Evolutionary conservation across 352 stramenopile species (phyloP), one percentile per base, ranked within the genome.

Genomic region (Globisporangium middletonii): DNA sequence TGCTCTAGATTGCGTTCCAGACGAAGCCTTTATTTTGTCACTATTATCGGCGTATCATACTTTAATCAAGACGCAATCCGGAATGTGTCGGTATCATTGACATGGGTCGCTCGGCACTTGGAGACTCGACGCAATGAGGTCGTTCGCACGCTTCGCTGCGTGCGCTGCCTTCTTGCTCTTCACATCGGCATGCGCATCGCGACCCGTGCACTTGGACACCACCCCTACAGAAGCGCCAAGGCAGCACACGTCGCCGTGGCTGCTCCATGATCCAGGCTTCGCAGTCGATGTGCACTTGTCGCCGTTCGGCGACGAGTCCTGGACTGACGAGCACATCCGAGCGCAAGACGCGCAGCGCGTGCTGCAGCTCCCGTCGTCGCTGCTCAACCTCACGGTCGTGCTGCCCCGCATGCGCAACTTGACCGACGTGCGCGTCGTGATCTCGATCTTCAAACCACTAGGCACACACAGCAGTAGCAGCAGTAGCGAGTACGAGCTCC

Each of bases 231-330:
- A 23, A 23, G 23, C 23, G 23, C 1, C 33, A 38, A 7, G 33
- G 11, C 33, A 38, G 4, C 33, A 38, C 33, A 38, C 33, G 7
- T 57, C 48, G 13, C 58, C 47, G 12, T 77, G 68, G 68, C 66
- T 64, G 30, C 59, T 71, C 33, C 63, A 71, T 26, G 71, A 77
- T n/a, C 68, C 71, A 1, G 65, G 60, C 23, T 72, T 77, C 51
- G 49, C 60, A 0, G 65, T 79, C 3, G 35, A 48, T 27, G 57
- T 79, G 30, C 50, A 27, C 27, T 50, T 79, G 57, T 47, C 60
- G 45, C 62, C 71, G n/a, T 77, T 67, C 18, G 68, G 63, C 13
- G 71, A 79, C 53, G 60, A 64, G n/a, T n/a, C 60, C 26, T 73
- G 62, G 67, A 51, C 49, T 16, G 46, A 38, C 46, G n/a, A 44